phyloP scores from a whole-genome alignment of 1,284 basidiomycete species.

The Cutaneotrichosporon spelunceum region DNA sequence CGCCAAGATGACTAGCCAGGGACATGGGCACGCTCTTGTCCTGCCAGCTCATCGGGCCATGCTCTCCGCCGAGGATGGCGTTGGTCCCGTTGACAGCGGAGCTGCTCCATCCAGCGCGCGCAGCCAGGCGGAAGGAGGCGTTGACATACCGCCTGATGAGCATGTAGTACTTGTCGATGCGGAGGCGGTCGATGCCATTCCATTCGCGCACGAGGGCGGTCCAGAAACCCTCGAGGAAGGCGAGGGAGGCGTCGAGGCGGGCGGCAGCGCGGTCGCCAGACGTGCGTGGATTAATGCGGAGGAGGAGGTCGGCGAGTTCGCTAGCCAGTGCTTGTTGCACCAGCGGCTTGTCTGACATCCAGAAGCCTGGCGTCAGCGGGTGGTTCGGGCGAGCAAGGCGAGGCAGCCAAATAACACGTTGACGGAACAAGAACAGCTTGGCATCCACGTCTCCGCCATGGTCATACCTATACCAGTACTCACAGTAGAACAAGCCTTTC shows the following conservation, averaged over 20 bases:
- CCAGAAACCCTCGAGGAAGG: slow-evolving; percentile 88
- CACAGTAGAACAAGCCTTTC: slow-evolving; percentile 98
- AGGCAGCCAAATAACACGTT: too few relatives aligned
- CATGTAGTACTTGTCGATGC: slow-evolving; percentile 96
- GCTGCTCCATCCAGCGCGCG: slow-evolving; percentile 66
- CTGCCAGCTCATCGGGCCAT: slow-evolving; percentile 72
- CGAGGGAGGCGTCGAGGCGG: slow-evolving; percentile 58
- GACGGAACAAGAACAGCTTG: too few relatives aligned
- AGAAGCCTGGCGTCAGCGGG: slow-evolving; percentile 66
- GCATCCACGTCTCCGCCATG: too few relatives aligned
- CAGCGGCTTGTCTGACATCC: slow-evolving; percentile 99
- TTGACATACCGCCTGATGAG: slow-evolving; percentile 85
- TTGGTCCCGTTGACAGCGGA: slow-evolving; percentile 62
- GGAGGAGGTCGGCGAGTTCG: slow-evolving; percentile 75
- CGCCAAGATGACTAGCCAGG: slow-evolving; percentile 78
- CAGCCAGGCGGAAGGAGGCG: slow-evolving; percentile 75
- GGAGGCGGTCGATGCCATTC: slow-evolving; percentile 85
- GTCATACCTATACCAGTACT: slow-evolving; percentile 39
- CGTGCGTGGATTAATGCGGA: slow-evolving; percentile 60
- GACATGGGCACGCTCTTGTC: slow-evolving; percentile 74
- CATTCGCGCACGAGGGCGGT: slow-evolving; percentile 82
- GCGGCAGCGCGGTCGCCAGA: slow-evolving; percentile 15
- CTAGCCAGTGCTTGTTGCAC: slow-evolving; percentile 88
- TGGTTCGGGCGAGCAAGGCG: neutral
- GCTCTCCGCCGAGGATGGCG: slow-evolving; percentile 59